A percentile compares a stretch with the other conserved stretches of the same genome.
These are phyloP conservation scores for Limonium bicolor DNA, from an alignment of 148 eudicot species.

Conservation along the genomic window DNA sequence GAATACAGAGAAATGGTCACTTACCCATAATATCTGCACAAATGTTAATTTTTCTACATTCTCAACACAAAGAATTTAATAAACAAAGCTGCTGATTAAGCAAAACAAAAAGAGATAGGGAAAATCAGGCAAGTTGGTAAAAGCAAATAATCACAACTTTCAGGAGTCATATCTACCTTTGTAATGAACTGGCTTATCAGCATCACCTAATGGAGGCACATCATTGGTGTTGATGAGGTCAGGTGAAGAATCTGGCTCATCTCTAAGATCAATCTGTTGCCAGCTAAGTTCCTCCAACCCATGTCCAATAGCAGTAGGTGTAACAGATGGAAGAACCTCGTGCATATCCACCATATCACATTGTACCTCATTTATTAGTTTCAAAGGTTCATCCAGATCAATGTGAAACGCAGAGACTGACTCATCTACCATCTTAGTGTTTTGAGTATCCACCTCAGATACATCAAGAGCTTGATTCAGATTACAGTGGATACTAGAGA, in stretches of 20 bases:
- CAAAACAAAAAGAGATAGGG: background rate
- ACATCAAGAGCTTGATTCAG: no score
- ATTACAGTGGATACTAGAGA: no score
- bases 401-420: background rate
- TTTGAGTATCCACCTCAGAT: background rate
- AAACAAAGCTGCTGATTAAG: no score
- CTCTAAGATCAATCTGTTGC: slow-evolving; percentile 23
- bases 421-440: background rate
- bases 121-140: background rate
- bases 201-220: slow-evolving; percentile 17
- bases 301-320: slow-evolving; percentile 25
- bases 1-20: no score
- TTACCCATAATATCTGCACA: no score
- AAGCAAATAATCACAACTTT: background rate
- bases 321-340: slow-evolving; percentile 6
- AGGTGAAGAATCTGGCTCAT: slow-evolving; percentile 9
- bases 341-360: slow-evolving; percentile 10
- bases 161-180: slow-evolving; percentile 31
- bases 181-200: slow-evolving; percentile 12
- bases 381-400: slow-evolving; percentile 10
- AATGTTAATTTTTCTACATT: no score
- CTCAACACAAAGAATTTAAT: no score
- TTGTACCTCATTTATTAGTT: slow-evolving; percentile 17
- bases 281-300: slow-evolving; percentile 52
- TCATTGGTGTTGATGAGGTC: slow-evolving; percentile 11